Evolutionary conservation across 2,329 filamentous ascomycete genomes (phyloP).

Genomic region (Lecanicillium sp.): DNA sequence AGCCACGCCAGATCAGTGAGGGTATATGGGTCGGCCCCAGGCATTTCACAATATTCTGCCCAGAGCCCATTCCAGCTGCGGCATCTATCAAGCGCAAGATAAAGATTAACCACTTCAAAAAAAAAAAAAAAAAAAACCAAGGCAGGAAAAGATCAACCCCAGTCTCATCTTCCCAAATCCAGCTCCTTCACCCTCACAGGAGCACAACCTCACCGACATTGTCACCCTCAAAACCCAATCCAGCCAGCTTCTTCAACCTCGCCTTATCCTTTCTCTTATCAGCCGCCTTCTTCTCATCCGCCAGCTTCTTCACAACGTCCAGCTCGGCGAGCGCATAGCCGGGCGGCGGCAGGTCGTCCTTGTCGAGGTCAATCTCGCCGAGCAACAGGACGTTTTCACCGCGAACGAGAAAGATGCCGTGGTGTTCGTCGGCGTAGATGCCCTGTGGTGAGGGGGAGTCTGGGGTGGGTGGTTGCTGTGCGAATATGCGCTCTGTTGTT

Average conservation of each 20-base stretch:
- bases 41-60: conserved; percentile 62
- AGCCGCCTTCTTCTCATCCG: conserved; percentile 59
- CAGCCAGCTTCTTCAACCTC: conserved; percentile 60
- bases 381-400: conserved; percentile 96
- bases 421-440: conserved; percentile 75
- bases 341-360: conserved; percentile 79
- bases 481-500: conserved; percentile 82
- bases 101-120: too few relatives aligned
- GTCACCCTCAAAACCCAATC: conserved; percentile 82
- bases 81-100: conserved; percentile 15
- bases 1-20: too few relatives aligned
- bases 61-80: conserved; percentile 14
- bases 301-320: conserved; percentile 62
- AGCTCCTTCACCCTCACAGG: too few relatives aligned
- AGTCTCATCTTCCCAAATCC: conserved; percentile 3
- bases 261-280: conserved; percentile 69
- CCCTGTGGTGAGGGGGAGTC: conserved; percentile 20
- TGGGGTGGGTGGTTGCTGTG: conserved; percentile 29
- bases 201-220: conserved; percentile 67
- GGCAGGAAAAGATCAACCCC: conserved; percentile 1
- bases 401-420: conserved; percentile 84
- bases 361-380: conserved; percentile 94
- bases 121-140: conserved; percentile 9
- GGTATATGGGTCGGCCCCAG: conserved; percentile 12
- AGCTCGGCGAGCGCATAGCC: conserved; percentile 59